Evolutionary conservation across 371 early-diverging fungal species (phyloP).

Genomic region (Haplosporangium sp.): DNA sequence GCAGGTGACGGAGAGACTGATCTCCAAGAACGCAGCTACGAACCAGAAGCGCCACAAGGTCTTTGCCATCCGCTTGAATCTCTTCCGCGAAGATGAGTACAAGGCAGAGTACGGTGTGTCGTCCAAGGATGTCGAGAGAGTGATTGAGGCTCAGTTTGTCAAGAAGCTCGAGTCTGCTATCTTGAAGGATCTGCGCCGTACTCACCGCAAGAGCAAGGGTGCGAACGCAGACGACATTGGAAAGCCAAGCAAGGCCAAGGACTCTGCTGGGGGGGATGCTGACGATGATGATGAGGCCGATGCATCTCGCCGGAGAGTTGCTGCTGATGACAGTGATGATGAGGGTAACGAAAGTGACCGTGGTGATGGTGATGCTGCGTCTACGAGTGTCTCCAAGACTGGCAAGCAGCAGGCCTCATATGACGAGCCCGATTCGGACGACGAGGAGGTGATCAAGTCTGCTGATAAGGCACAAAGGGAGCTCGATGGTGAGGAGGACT

Average conservation of each 20-base stretch:
- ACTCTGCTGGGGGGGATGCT: slow-evolving; percentile 58
- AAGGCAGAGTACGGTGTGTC: slow-evolving; percentile 81
- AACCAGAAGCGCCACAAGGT: slow-evolving; percentile 71
- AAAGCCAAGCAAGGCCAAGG: slow-evolving; percentile 54
- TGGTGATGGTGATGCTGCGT: slow-evolving; percentile 81
- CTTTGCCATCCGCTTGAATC: slow-evolving; percentile 82
- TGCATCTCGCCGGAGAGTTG: slow-evolving; percentile 25
- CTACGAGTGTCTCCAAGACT: slow-evolving; percentile 64
- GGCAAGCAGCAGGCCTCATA: slow-evolving; percentile 78
- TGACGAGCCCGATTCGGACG: slow-evolving; percentile 83
- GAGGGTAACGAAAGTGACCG: no score
- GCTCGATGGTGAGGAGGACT: slow-evolving; percentile 66
- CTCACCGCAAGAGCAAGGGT: slow-evolving; percentile 55
- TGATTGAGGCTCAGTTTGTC: slow-evolving; percentile 80
- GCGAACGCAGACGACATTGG: slow-evolving; percentile 55
- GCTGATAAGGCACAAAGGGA: slow-evolving; percentile 53
- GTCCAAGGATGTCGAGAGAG: slow-evolving; percentile 72
- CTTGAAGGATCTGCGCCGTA: slow-evolving; percentile 47
- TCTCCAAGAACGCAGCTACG: slow-evolving; percentile 61
- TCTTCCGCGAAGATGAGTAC: slow-evolving; percentile 87
- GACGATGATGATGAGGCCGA: slow-evolving; percentile 57
- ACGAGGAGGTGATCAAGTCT: slow-evolving; percentile 67
- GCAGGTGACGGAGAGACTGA: slow-evolving; percentile 72
- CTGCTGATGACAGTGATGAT: slow-evolving; percentile 64
- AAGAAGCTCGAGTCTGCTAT: slow-evolving; percentile 72